These are phyloP conservation scores for Phytophthora cryptogea DNA, from an alignment of 352 stramenopile species.

Conservation along the genomic window DNA sequence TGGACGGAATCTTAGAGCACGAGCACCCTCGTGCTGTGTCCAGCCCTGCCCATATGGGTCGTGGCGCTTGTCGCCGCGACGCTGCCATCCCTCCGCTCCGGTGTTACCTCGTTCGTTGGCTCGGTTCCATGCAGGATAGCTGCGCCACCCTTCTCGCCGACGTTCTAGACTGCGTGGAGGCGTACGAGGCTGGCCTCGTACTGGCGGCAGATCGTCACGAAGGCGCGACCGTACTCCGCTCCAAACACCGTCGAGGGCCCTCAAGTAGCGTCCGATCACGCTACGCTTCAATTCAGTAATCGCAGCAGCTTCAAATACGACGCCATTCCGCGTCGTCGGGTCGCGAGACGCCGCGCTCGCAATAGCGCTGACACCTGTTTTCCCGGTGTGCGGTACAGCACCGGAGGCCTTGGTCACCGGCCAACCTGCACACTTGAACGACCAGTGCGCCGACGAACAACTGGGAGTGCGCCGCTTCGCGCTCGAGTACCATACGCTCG, in stretches of 20 bases:
- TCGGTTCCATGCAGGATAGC: conserved; percentile 1
- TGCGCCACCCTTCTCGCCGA: neutral
- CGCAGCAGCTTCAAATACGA: too few relatives aligned
- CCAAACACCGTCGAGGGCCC: neutral
- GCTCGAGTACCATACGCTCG: neutral
- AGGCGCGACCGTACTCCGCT: neutral
- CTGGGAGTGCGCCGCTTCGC: neutral
- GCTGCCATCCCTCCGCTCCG: neutral
- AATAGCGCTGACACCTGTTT: too few relatives aligned
- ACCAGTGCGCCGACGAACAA: neutral
- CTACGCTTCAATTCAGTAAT: neutral
- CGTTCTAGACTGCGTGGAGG: conserved; percentile 7
- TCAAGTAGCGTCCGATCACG: neutral
- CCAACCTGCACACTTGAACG: too few relatives aligned
- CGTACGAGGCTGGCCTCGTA: conserved; percentile 11
- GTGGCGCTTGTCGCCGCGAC: conserved; percentile 1
- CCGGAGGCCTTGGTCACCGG: too few relatives aligned
- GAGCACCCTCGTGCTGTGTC: neutral
- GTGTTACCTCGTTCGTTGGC: conserved; percentile 4
- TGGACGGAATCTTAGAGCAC: neutral
- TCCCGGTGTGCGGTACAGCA: too few relatives aligned
- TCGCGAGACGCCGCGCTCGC: too few relatives aligned
- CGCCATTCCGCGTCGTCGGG: too few relatives aligned
- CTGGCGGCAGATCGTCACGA: too few relatives aligned
- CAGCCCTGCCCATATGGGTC: neutral